phyloP scores from a whole-genome alignment of 2,329 filamentous ascomycete genomes.

The Penicillium sp. region DNA sequence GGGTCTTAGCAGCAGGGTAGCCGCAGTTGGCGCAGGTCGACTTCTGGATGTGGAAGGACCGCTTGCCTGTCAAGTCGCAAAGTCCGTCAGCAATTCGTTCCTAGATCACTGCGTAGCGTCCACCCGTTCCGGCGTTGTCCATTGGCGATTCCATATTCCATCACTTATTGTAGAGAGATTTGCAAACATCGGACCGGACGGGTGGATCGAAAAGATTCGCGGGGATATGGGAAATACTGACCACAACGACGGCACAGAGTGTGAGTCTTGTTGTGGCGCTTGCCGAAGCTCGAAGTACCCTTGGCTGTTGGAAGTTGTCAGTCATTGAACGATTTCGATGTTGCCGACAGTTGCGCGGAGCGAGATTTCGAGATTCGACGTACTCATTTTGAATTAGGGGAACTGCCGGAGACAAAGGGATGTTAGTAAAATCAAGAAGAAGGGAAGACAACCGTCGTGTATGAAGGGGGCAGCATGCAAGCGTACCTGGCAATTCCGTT shows the following conservation, averaged over 20 bases:
- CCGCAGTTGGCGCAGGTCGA: constrained; percentile 95
- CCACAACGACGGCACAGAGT: constrained; percentile 97
- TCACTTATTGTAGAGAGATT: constrained; percentile 17
- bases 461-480: constrained; percentile 16
- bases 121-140: constrained; percentile 8
- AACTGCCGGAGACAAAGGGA: constrained; percentile 33
- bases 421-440: constrained; percentile 25
- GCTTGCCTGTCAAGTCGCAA: constrained; percentile 65
- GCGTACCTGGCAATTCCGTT: constrained; percentile 48
- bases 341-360: constrained; percentile 25
- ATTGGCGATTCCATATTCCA: constrained; percentile 11
- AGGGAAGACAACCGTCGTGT: constrained; percentile 2
- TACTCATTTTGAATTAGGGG: constrained; percentile 62
- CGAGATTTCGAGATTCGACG: constrained; percentile 40
- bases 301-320: constrained; percentile 60
- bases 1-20: constrained; percentile 95
- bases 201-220: constrained; percentile 7
- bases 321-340: constrained; percentile 35
- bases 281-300: constrained; percentile 71
- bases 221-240: constrained; percentile 56
- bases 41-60: constrained; percentile 99
- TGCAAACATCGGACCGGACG: constrained; percentile 14
- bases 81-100: constrained; percentile 31
- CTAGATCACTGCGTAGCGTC: constrained; percentile 1
- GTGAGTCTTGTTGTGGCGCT: constrained; percentile 98